Percentiles rank a stretch among this genome's conserved stretches.
Evolutionary conservation across 129 eudicot species (phyloP).

Genomic region (Flaveria linearis): DNA sequence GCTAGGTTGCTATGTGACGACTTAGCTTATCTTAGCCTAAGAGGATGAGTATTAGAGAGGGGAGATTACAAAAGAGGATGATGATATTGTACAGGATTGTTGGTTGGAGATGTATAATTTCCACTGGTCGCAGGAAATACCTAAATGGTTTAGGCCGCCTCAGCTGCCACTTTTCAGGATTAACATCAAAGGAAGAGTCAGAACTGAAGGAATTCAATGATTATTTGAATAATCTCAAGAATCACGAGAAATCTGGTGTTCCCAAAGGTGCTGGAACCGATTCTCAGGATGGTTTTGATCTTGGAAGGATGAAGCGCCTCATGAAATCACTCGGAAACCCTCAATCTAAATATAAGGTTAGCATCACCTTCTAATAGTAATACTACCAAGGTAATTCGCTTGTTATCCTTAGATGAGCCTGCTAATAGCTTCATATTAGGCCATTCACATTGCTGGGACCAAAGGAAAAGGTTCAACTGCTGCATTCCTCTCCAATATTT

Average conservation of each 20-base stretch:
- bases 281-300: slow-evolving; percentile 84
- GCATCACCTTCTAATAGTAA: not conserved
- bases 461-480: slow-evolving; percentile 99
- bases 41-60: too few species aligned
- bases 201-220: slow-evolving; percentile 59
- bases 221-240: slow-evolving; percentile 71
- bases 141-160: slow-evolving; percentile 25
- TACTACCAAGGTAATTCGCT: not conserved
- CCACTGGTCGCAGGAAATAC: slow-evolving; percentile 2
- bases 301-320: slow-evolving; percentile 80
- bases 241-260: slow-evolving; percentile 87
- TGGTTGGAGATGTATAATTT: slow-evolving; percentile 6
- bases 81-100: slow-evolving; percentile 27
- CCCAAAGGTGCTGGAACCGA: slow-evolving; percentile 91
- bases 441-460: slow-evolving; percentile 91
- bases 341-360: slow-evolving; percentile 77
- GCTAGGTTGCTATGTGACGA: too few species aligned
- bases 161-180: slow-evolving; percentile 36
- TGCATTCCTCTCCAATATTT: slow-evolving; percentile 78
- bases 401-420: not conserved
- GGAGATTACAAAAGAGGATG: not conserved
- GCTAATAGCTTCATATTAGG: slow-evolving; percentile 36
- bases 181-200: slow-evolving; percentile 40
- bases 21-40: too few species aligned
- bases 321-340: slow-evolving; percentile 82